Conservation (phyloP, 768 basidiomycete genomes). For the Imleria badia region DNA sequence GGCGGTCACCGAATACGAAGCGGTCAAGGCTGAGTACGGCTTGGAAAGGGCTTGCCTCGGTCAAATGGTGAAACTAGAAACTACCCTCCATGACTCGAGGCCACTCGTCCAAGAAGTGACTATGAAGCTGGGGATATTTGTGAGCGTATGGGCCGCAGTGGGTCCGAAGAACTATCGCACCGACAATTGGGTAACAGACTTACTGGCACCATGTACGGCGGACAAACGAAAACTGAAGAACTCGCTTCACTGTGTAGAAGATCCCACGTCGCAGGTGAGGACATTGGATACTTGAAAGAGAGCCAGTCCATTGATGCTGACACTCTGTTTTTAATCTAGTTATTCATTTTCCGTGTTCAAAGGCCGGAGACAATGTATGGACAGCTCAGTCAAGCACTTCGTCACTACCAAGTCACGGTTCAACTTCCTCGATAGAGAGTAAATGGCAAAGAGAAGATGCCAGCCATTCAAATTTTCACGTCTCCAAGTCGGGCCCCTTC, state of each 20-base stretch:
- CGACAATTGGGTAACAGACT: not conserved
- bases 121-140: constrained; percentile 17
- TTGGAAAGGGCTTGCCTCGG: constrained; percentile 12
- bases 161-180: not conserved
- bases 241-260: constrained; percentile 3
- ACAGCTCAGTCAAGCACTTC: constrained; percentile 22
- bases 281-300: not conserved
- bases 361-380: constrained; percentile 18
- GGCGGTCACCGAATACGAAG: constrained; percentile 6
- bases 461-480: too few relatives aligned
- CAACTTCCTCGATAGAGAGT: constrained; percentile 1
- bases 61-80: constrained; percentile 18
- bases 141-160: constrained; percentile 21
- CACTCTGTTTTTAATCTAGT: not conserved
- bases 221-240: constrained; percentile 11
- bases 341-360: constrained; percentile 16
- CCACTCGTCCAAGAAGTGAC: constrained; percentile 22
- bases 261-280: constrained; percentile 15
- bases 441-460: not conserved
- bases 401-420: constrained; percentile 20
- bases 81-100: constrained; percentile 5
- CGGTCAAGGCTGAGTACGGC: constrained; percentile 8
- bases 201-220: not conserved
- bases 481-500: too few relatives aligned
- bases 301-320: not conserved